phyloP scores from a whole-genome alignment of 164 flowering plant genomes.

The Malania oleifera region DNA sequence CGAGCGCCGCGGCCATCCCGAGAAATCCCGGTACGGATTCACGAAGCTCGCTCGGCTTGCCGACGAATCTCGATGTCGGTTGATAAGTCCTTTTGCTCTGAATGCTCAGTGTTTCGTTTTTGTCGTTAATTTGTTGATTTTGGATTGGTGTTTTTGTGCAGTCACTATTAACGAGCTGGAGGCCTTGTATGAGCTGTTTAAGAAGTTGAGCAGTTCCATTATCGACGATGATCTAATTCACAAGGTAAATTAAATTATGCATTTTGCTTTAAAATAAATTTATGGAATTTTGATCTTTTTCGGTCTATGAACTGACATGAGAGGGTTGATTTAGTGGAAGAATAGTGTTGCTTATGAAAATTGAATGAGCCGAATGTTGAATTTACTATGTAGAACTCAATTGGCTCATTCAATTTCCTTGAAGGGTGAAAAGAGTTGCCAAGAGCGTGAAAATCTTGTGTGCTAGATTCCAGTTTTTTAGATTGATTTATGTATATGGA shows the following conservation, averaged over 20 bases:
- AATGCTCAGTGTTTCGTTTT: neutral
- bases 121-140: neutral
- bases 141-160: conserved; percentile 19
- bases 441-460: no score
- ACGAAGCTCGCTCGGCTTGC: conserved; percentile 37
- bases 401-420: no score
- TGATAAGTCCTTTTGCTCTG: neutral
- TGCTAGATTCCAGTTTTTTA: no score
- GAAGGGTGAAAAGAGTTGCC: no score
- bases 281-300: no score
- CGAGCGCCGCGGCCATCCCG: conserved; percentile 7
- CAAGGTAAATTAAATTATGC: conserved; percentile 32
- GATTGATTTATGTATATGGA: no score
- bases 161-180: conserved; percentile 61
- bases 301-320: no score
- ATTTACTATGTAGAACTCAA: no score
- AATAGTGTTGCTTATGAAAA: no score
- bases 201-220: conserved; percentile 49
- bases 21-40: conserved; percentile 5
- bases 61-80: conserved; percentile 37
- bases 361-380: no score
- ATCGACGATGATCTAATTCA: conserved; percentile 56
- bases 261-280: neutral
- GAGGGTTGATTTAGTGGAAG: no score
- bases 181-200: conserved; percentile 55